Base-by-base conservation (phyloP, 805 yeast species). In the Clavispora fructus region DNA sequence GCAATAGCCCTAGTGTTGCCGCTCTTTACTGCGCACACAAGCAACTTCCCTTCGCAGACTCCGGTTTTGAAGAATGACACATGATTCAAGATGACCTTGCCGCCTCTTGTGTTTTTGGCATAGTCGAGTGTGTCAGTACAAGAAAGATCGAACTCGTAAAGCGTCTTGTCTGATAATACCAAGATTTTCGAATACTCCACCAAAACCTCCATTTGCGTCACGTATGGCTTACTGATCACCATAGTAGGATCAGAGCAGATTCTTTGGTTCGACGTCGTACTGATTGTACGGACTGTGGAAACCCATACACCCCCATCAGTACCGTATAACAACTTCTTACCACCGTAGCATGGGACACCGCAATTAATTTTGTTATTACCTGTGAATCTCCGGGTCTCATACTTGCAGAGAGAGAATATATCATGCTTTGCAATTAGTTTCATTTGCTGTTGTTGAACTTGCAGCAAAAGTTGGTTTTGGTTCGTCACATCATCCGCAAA, bases 281-380 rank as follows among this genome's bases (percentile, higher is more conserved):
- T 72, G 46, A 75, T 78, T 7, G 80, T 78, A 38, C 78, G 63
- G n/a, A 75, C 78, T 58, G 89, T 89, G 39, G 94, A 81, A 40
- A 89, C 79, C 73, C 85, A 94, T 3, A 94, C 82, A 6, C 99
- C 98, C 0, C 85, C 77, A 60, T 89, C 96, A 0, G 98, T 90
- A 38, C 98, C 98, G 59, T 87, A 91, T 31, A 94, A 64, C 53
- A 91, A 68, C 61, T 91, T 87, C 53, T 95, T 79, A 17, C 98
- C 98, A 44, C 97, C 97, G 60, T 94, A 96, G 63, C 87, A 85
- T 30, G 97, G 95, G 35, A 87, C 90, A 27, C 90, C 92, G 71
- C 97, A 90, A 60, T 88, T 90, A 56, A 92, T 87, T 50, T 85
- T 79, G 60, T 91, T 72, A 74, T 75, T 72, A 41, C 82, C 80